Conservation (phyloP, 1,139 yeast species). For the Blastobotrys indianensis region DNA sequence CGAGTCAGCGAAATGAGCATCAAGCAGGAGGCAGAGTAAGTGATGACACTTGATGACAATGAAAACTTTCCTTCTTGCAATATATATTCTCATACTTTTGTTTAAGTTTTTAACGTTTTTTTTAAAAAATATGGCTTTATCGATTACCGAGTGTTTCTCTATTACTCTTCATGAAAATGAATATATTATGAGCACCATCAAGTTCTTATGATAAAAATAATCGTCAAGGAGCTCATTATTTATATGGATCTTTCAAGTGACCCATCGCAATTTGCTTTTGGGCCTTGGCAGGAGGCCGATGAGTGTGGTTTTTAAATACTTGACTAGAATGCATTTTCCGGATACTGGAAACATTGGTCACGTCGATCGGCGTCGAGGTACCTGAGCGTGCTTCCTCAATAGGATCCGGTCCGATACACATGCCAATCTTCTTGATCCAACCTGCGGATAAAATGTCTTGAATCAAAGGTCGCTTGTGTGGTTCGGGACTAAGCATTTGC, state of each 20-base stretch:
- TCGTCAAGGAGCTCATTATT: neutral
- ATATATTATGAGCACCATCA: no score
- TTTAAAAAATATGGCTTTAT: neutral
- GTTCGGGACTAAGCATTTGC: slow-evolving; percentile 64
- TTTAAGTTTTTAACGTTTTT: neutral
- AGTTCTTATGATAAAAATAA: no score
- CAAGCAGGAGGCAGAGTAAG: slow-evolving; percentile 2
- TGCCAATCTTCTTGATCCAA: slow-evolving; percentile 70
- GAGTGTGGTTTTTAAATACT: slow-evolving; percentile 22
- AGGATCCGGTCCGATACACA: slow-evolving; percentile 50
- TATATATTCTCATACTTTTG: neutral
- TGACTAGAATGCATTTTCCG: slow-evolving; percentile 13
- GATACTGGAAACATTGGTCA: slow-evolving; percentile 13
- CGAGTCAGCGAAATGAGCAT: slow-evolving; percentile 5
- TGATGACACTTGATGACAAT: neutral
- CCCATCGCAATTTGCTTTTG: slow-evolving; percentile 11
- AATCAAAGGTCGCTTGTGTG: slow-evolving; percentile 64
- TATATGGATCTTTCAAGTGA: slow-evolving; percentile 16
- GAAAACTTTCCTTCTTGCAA: neutral
- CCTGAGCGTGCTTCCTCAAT: slow-evolving; percentile 11
- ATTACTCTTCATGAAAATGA: neutral
- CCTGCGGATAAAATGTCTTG: slow-evolving; percentile 68
- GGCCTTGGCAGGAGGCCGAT: slow-evolving; percentile 19
- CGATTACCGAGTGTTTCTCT: neutral
- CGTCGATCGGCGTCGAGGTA: slow-evolving; percentile 12